Base-by-base conservation (phyloP, 2,329 filamentous ascomycete species). In the Colletotrichum limetticola region DNA sequence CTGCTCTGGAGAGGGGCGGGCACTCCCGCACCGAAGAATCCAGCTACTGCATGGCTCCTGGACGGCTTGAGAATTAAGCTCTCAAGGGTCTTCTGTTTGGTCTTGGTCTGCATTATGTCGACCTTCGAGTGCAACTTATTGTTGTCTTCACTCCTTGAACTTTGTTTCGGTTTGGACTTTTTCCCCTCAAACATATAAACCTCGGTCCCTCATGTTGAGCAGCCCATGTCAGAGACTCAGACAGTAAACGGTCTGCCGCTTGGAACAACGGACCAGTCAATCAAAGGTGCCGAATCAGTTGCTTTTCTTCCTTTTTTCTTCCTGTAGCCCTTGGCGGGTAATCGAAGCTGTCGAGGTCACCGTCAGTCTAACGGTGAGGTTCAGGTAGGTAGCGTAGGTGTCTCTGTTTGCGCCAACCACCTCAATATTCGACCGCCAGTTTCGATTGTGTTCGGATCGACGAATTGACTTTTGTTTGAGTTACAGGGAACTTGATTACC, bases 371-470 rank as follows among this genome's bases (percentile, higher is more conserved):
- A 14, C 62, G 32, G 19, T 42, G 37, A 42, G 37, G 37, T 42
- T 42, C 37, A 42, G 37, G 37, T 42, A 42, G 35, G 35, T 19
- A 42, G 32, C 32, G 4, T 12, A 35, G 32, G 32, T 35, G 30
- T 60, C 28, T n/a, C 7, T 35, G 28, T 64, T 55, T 64, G 49
- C 46, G 24, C 70, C 71, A 73, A 56, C 67, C 71, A 73, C 71
- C 71, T 37, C 28, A 57, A 61, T 73, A 73, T 70, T 72, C 55
- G 55, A 49, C 42, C 8, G 66, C 63, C 66, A 42, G 68, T 65
- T 49, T 26, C 3, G 28, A 12, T 19, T 53, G 24, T 56, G 55
- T 35, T 72, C 12, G 42, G 55, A 56, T 32, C 66, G 32, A 26
- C 66, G 32, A 26, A 53, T 69, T 66, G 42, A 55, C 61, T 64